Evolutionary conservation across 1,284 basidiomycete species (phyloP), one percentile per base, ranked within the genome.

Genomic region (Peniophora sp.): DNA sequence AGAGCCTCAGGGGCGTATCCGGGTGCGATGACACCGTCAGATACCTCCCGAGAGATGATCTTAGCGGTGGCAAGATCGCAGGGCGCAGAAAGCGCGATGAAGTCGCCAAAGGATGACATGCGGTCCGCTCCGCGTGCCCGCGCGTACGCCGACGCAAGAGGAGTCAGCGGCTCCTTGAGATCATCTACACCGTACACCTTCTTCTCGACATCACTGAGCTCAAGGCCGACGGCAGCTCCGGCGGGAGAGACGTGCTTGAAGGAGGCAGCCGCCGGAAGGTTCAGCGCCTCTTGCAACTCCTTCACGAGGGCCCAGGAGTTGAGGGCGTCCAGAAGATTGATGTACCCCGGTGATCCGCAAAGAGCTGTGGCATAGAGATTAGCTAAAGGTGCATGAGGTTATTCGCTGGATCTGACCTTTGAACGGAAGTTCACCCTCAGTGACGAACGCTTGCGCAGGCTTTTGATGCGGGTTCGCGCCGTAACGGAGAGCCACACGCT

Each of bases 161-260:
- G 85, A 1, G 93, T 94, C 43, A 99, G 75, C 43, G 87, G 78
- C 63, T 91, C 87, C 63, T 91, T 94, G 52, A 98, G 75, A 63
- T 98, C 96, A 50, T 97, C 94, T 2, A 98, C 96, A 14, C 94
- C 96, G 62, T 96, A 99, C 0, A 98, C 95, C 63, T 92, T 85
- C 66, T 94, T 92, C 71, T 98, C 95, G 0, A 78, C 78, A 23
- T 92, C 87, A 58, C 83, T 79, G 37, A 99, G 79, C 57, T 86
- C 85, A 45, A 95, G 65, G 43, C 94, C 94, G 24, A 97, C 90
- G 37, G 96, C 96, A 9, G 92, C 95, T 55, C 96, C 96, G 1
- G 96, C 96, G 11, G 96, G 96, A 18, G 95, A 98, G 54, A 99
- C 97, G 68, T 99, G 96, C 77, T 99, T 99, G 85, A 99, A 99